Evolutionary conservation across 768 basidiomycete genomes (phyloP).

Genomic region (Boletus sp.): DNA sequence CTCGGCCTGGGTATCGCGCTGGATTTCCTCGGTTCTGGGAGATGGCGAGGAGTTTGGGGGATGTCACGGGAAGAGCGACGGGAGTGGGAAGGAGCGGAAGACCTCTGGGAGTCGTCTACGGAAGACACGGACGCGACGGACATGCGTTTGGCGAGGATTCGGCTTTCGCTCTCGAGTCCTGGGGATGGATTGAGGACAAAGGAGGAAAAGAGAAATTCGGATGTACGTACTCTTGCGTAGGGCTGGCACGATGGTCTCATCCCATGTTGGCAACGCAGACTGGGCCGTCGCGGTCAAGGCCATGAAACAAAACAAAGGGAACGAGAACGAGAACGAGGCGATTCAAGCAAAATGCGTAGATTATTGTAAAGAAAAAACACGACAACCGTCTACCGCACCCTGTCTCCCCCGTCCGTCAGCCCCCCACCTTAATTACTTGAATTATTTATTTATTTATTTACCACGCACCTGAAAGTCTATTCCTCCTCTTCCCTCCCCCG

Average conservation of each 20-base stretch:
- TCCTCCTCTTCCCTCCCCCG: too few species aligned
- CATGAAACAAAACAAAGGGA: conserved; percentile 26
- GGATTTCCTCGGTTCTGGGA: conserved; percentile 34
- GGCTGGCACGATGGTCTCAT: conserved; percentile 78
- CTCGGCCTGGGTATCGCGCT: conserved; percentile 49
- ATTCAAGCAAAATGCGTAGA: conserved; percentile 1
- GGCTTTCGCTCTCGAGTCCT: conserved; percentile 82
- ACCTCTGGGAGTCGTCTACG: conserved; percentile 39
- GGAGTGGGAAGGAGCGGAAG: conserved; percentile 18
- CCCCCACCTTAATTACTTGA: background rate
- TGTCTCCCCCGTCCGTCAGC: background rate
- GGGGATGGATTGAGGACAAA: conserved; percentile 1
- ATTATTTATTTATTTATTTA: conserved; percentile 3
- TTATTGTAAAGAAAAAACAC: background rate
- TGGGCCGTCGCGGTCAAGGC: conserved; percentile 41
- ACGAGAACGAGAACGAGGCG: background rate
- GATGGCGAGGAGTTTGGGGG: conserved; percentile 12
- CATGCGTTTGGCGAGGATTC: conserved; percentile 71
- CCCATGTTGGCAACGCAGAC: conserved; percentile 57
- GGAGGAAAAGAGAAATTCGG: background rate
- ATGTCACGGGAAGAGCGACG: conserved; percentile 23
- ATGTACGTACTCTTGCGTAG: conserved; percentile 65
- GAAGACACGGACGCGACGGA: conserved; percentile 69
- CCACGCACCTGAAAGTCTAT: background rate
- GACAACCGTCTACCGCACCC: background rate